Evolutionary conservation across 805 yeast genomes (phyloP).

Genomic region (Candida koratica): DNA sequence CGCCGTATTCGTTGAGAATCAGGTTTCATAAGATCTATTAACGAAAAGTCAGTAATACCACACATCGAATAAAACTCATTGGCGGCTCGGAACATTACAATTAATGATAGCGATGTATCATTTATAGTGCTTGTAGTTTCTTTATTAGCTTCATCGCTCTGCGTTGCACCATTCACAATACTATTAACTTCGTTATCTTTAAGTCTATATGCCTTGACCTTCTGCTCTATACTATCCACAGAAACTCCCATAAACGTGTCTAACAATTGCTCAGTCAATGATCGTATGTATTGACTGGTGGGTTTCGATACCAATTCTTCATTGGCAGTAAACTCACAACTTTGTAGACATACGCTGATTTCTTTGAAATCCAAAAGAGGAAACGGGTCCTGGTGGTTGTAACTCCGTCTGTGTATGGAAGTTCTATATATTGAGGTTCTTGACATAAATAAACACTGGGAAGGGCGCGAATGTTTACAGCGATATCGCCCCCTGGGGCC

Average conservation of each 20-base stretch:
- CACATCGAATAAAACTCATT: conserved; percentile 62
- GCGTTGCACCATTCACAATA: conserved; percentile 13
- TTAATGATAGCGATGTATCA: conserved; percentile 44
- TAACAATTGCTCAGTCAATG: conserved; percentile 56
- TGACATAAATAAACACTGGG: too few species aligned
- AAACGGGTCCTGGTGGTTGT: conserved; percentile 42
- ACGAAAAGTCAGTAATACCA: conserved; percentile 73
- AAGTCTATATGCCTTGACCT: conserved; percentile 9
- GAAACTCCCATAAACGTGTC: conserved; percentile 58
- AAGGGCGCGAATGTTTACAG: too few species aligned
- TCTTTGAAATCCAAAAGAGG: conserved; percentile 61
- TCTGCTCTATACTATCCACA: conserved; percentile 10
- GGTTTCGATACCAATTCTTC: conserved; percentile 61
- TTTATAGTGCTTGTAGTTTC: conserved; percentile 18
- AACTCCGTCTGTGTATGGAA: conserved; percentile 19
- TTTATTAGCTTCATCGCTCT: conserved; percentile 8
- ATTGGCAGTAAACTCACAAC: conserved; percentile 57
- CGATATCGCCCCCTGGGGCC: too few species aligned
- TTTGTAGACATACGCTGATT: conserved; percentile 53
- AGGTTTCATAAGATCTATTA: conserved; percentile 73
- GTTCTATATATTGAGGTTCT: conserved; percentile 26
- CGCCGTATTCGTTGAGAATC: conserved; percentile 64
- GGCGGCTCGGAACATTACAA: conserved; percentile 58
- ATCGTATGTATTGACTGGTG: conserved; percentile 49
- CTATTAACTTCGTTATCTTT: conserved; percentile 1